Evolutionary conservation across 805 yeast species (phyloP), one percentile per base, ranked within the genome.

Genomic region (Ogataea salicorniae): DNA sequence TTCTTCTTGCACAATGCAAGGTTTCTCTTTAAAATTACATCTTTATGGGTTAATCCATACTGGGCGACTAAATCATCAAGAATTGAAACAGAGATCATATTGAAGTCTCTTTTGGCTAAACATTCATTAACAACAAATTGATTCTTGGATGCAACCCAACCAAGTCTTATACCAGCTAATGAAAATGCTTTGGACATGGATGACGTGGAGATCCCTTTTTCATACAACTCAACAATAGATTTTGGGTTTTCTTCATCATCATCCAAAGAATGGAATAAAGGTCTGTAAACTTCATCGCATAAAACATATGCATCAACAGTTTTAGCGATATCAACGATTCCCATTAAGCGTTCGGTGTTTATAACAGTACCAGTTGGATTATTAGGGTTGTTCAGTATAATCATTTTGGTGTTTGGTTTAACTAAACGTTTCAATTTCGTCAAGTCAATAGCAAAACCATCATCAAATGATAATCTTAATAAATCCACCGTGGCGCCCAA

Each of bases 171-270:
- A 5, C 83, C 83, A 8, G 83, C 82, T 42, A 75, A 60, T 1
- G 80, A 68, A 53, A 71, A 77, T 3, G 80, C 78, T 55, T 77
- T 78, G n/a, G 81, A 76, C 66, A 72, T 70, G 6, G 81, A 76
- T 3, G 77, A 69, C 1, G 81, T 75, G 8, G 73, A 67, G 36
- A 77, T 66, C 5, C 75, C 72, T 49, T 68, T 70, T 2, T 65
- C 67, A 48, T 74, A 74, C 22, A 76, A 57, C 34, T 68, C 63
- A 13, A 72, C 70, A 14, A 73, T 67, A 4, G 78, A 71, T 31
- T 59, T 60, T 5, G 80, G 77, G 3, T 34, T 39, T 18, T 46
- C 48, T 8, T 45, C 40, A 15, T 44, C 58, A 2, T 57, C 50
- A 1, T 54, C 53, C 8, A 63, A 51, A 5, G 72, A 64, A 57